Evolutionary conservation across 371 early-diverging fungal species (phyloP), one percentile per base, ranked within the genome.

Genomic region (Synchytrium microbalum): DNA sequence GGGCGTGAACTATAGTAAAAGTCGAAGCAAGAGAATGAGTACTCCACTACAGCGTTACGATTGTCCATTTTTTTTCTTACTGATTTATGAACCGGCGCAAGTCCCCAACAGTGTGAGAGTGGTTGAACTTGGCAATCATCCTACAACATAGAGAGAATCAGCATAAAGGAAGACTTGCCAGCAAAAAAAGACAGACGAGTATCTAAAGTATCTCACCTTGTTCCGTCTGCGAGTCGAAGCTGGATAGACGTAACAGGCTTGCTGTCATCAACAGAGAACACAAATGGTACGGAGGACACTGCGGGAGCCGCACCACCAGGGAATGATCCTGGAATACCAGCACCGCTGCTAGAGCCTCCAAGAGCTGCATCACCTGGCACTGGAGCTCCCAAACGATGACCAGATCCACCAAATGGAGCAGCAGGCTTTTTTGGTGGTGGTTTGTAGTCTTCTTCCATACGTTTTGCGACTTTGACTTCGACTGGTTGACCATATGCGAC

Each of bases 401-500:
- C 97, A 13, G 84, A 58, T 0, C 96, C 96, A 31, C 81, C 77
- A 71, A 97, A 96, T 24, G 92, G 88, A 61, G 60, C 27, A 28
- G 62, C 14, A 32, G 64, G 64, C 31, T 70, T 71, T 63, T 86
- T 86, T 54, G 88, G 85, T n/a, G 93, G 92, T 46, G 90, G 88
- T 52, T 78, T 75, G 70, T 91, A 97, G 63, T 92, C 89, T 71
- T 96, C 92, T 32, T 92, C 84, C 64, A 88, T 76, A 52, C 88
- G 85, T 56, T 88, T 86, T 3, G 86, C 79, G 0, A 98, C 92
- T 38, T 86, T 80, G 63, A 98, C 86, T 67, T 93, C 93, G 3
- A 96, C 96, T 32, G 86, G 89, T 66, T 96, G 96, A 32, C 93
- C 95, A 56, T 85, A 88, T 5, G 79, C 81, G n/a, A 95, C 91